Evolutionary conservation across 1,284 basidiomycete species (phyloP), one percentile per base, ranked within the genome.

Genomic region (Malassezia dermatis): DNA sequence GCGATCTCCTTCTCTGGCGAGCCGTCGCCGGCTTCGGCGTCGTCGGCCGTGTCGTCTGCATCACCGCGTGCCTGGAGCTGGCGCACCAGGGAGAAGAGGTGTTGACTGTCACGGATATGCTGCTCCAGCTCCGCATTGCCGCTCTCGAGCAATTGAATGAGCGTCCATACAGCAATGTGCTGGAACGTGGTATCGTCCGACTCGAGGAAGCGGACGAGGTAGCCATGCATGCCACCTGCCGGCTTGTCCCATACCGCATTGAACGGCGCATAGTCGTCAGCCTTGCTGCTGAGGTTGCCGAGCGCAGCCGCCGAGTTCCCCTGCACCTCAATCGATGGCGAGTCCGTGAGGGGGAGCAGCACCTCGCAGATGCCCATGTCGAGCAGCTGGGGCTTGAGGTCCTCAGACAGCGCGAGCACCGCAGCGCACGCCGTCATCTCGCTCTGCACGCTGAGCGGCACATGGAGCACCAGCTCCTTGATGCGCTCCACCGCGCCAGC

Each of bases 401-500:
- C 71, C 51, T 74, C 71, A 27, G 64, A 66, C 10, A 72, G 62
- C 24, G 71, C 71, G 5, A 74, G 57, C 19, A 72, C 69, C 17
- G 94, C 94, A 21, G 95, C 87, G 69, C 93, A 98, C 6, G 94
- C 94, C 23, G 94, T 99, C 94, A 99, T 99, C 78, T 98, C 94
- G 75, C 89, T 93, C 77, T 99, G 94, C 10, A 99, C 94, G 61
- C 88, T 88, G 78, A 94, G 84, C 1, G 94, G 91, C 0, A 96
- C 93, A 69, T 87, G 86, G 34, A 98, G 79, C 2, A 98, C 90
- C 15, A 99, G 79, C 69, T 96, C 89, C 78, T 95, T 95, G 78
- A 99, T 98, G 50, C 88, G 85, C 75, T 93, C 88, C 5, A 96
- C 86, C n/a, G 94, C 94, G 8, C 94, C 94, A 4, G 94, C 94